Conservation (phyloP, 257 asterid genomes). For the Ilex aquifolium region DNA sequence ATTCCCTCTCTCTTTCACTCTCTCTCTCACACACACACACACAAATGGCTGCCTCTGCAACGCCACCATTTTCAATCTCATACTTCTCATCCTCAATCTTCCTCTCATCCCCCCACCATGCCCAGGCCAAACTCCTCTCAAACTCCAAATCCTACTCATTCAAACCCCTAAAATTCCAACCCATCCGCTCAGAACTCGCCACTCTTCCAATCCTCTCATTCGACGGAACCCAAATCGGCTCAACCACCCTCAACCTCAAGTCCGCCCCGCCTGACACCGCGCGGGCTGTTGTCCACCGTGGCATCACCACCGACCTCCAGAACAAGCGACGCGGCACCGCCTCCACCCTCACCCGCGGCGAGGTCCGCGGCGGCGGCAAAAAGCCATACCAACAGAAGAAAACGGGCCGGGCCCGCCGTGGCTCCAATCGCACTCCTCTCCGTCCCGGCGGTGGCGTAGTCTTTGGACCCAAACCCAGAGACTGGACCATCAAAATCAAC, state of each 20-base stretch:
- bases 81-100: slow-evolving; percentile 65
- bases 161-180: slow-evolving; percentile 11
- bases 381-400: slow-evolving; percentile 89
- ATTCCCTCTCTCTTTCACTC: no score
- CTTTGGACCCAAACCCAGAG: slow-evolving; percentile 94
- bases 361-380: slow-evolving; percentile 87
- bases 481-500: slow-evolving; percentile 85
- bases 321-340: slow-evolving; percentile 95
- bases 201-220: slow-evolving; percentile 76
- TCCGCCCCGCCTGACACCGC: slow-evolving; percentile 87
- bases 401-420: slow-evolving; percentile 89
- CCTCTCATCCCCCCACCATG: slow-evolving; percentile 17
- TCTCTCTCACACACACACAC: neutral
- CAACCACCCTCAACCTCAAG: slow-evolving; percentile 62
- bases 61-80: slow-evolving; percentile 44
- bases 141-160: slow-evolving; percentile 19
- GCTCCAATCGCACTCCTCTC: slow-evolving; percentile 84
- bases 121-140: slow-evolving; percentile 16
- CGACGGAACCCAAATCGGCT: slow-evolving; percentile 73
- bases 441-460: slow-evolving; percentile 95
- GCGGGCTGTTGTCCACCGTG: slow-evolving; percentile 97
- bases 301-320: slow-evolving; percentile 78
- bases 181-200: slow-evolving; percentile 46
- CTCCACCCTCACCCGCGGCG: slow-evolving; percentile 89
- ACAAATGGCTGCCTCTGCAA: slow-evolving; percentile 38